A percentile compares a stretch with the other conserved stretches of the same genome.
These are phyloP conservation scores for Yamadazyma sp. DNA, from an alignment of 1,139 yeast genomes.

Conservation along the genomic window DNA sequence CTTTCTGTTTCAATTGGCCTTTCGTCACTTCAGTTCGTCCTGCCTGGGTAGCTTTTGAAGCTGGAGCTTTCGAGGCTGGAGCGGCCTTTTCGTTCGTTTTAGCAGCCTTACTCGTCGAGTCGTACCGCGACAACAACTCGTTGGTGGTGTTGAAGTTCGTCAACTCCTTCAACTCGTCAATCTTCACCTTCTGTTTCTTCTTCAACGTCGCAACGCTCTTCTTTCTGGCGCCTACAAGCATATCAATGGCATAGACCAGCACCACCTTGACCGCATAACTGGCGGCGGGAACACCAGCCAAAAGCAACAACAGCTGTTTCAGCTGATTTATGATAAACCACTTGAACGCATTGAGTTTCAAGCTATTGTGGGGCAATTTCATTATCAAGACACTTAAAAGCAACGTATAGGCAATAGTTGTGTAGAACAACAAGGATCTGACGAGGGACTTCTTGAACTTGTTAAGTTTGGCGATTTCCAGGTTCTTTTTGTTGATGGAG, in stretches of 20 bases:
- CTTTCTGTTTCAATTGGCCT: neutral
- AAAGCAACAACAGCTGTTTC: conserved; percentile 17
- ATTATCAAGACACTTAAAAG: conserved; percentile 27
- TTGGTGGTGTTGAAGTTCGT: conserved; percentile 80
- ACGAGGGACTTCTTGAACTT: conserved; percentile 12
- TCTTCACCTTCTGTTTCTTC: conserved; percentile 56
- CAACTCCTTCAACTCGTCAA: conserved; percentile 72
- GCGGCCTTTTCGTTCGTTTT: neutral
- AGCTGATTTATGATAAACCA: conserved; percentile 27
- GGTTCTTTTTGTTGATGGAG: conserved; percentile 24
- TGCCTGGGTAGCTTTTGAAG: too few relatives aligned
- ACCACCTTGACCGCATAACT: conserved; percentile 21
- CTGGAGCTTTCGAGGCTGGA: neutral
- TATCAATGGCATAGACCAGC: conserved; percentile 23
- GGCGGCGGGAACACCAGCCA: conserved; percentile 32
- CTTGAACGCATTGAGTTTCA: conserved; percentile 21
- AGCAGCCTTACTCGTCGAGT: conserved; percentile 22
- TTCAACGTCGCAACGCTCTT: conserved; percentile 29
- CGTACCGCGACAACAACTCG: conserved; percentile 67
- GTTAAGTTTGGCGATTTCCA: conserved; percentile 19
- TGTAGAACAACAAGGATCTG: conserved; percentile 23
- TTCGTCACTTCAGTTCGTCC: too few relatives aligned
- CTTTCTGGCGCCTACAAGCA: conserved; percentile 24
- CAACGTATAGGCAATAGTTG: conserved; percentile 31
- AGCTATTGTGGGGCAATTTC: conserved; percentile 19